A percentile compares a stretch with the other conserved stretches of the same genome.
phyloP scores from a whole-genome alignment of 2,329 filamentous ascomycete genomes.

The Metarhizium robertsii region DNA sequence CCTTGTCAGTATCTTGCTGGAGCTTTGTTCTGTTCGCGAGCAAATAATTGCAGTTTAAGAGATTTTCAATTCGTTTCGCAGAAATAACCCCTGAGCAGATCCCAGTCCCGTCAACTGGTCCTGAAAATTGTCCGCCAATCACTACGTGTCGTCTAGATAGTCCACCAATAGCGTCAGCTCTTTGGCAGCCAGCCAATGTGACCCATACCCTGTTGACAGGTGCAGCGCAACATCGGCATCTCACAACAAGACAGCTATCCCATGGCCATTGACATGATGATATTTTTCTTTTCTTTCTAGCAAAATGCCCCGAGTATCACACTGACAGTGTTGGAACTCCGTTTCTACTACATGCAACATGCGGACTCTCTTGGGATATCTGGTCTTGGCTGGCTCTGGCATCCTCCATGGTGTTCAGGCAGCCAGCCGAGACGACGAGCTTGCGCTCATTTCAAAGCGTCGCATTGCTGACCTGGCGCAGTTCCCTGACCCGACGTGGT shows the following conservation, averaged over 20 bases:
- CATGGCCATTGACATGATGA: not conserved
- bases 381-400: not conserved
- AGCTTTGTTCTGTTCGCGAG: no score
- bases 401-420: not conserved
- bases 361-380: not conserved
- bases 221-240: no score
- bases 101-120: not conserved
- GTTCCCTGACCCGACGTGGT: conserved; percentile 13
- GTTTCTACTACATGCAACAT: not conserved
- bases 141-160: not conserved
- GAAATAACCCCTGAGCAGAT: no score
- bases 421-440: conserved; percentile 4
- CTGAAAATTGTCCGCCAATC: conserved; percentile 2
- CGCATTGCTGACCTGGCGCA: conserved; percentile 12
- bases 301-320: no score
- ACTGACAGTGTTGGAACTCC: not conserved
- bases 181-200: not conserved
- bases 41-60: no score
- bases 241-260: not conserved
- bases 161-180: conserved; percentile 1
- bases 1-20: no score
- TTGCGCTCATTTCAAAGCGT: conserved; percentile 9
- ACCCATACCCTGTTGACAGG: no score
- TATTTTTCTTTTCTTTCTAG: no score
- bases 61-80: not conserved